phyloP scores from a whole-genome alignment of 176 grass and related monocot species.

The Coix lacrymajobi region DNA sequence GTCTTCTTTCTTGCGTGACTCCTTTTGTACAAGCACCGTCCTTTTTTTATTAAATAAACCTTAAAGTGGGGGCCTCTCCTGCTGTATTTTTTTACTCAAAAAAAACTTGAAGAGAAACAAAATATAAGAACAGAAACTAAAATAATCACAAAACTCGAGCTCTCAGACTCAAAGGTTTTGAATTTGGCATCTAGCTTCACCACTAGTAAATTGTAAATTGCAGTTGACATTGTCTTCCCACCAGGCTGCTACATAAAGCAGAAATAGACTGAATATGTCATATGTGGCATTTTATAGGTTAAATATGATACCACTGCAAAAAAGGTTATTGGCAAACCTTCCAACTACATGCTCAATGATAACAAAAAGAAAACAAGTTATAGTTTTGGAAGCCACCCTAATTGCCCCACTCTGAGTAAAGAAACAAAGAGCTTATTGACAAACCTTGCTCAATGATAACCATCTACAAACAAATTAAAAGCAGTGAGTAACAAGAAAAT shows the following conservation, averaged over 20 bases:
- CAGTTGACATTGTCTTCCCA: background rate
- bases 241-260: background rate
- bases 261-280: background rate
- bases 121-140: conserved; percentile 9
- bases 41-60: too few relatives aligned
- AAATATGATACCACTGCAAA: background rate
- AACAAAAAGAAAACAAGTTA: too few relatives aligned
- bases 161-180: background rate
- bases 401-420: background rate
- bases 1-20: too few relatives aligned
- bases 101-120: background rate
- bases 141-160: background rate
- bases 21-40: too few relatives aligned
- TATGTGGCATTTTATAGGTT: background rate
- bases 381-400: background rate
- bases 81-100: too few relatives aligned
- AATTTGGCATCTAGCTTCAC: background rate
- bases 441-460: background rate
- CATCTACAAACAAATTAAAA: background rate
- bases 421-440: background rate
- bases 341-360: too few relatives aligned
- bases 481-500: background rate
- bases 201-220: background rate
- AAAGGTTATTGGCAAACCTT: too few relatives aligned
- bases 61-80: too few relatives aligned